Evolutionary conservation across 345 rosid genomes (phyloP).

Genomic region (Hevea brasiliensis): DNA sequence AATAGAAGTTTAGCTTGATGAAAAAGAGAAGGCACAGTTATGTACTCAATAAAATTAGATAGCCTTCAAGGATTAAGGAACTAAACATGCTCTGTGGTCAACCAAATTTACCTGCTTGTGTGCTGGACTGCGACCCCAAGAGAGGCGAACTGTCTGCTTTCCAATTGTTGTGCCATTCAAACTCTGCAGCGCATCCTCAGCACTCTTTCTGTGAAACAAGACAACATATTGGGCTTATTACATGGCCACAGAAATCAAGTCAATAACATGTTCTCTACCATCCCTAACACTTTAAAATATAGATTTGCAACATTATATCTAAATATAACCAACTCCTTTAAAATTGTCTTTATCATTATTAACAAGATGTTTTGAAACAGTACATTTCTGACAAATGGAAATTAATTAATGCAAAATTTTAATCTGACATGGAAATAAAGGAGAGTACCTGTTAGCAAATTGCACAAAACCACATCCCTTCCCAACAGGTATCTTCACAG

Average conservation of each 20-base stretch:
- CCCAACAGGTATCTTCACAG: constrained; percentile 91
- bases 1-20: background rate
- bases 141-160: constrained; percentile 89
- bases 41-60: background rate
- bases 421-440: background rate
- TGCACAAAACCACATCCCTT: constrained; percentile 97
- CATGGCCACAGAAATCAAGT: constrained; percentile 2
- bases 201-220: constrained; percentile 61
- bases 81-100: background rate
- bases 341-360: background rate
- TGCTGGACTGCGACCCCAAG: constrained; percentile 90
- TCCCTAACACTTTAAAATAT: background rate
- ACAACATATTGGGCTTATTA: constrained; percentile 12
- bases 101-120: constrained; percentile 66
- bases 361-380: background rate
- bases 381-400: background rate
- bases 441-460: constrained; percentile 61
- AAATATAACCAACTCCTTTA: background rate
- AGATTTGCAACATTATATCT: background rate
- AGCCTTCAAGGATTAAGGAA: background rate
- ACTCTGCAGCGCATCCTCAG: constrained; percentile 77
- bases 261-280: background rate
- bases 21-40: background rate
- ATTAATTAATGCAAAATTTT: background rate
- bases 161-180: constrained; percentile 80